Conservation (phyloP, 2,329 filamentous ascomycete genomes). For the Calonectria fujianensis region DNA sequence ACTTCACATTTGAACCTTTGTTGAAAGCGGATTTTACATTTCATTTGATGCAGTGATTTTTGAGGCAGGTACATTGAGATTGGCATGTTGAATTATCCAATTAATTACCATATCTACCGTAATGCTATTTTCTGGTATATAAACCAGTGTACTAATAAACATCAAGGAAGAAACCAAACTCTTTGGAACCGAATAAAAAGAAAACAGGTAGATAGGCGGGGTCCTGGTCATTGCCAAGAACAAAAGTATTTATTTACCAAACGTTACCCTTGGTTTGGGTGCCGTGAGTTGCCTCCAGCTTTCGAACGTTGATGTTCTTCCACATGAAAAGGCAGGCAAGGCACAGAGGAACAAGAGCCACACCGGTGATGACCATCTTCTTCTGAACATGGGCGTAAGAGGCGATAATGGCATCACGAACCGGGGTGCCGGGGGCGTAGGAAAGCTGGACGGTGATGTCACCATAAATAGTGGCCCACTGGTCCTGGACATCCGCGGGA, state of each 20-base stretch:
- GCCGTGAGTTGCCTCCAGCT: constrained; percentile 68
- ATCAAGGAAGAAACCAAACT: not conserved
- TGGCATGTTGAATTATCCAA: constrained; percentile 26
- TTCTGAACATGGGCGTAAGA: constrained; percentile 74
- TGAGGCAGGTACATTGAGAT: not conserved
- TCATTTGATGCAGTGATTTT: not conserved
- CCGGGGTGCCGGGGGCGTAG: constrained; percentile 67
- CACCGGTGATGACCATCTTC: constrained; percentile 65
- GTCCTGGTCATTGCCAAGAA: not conserved
- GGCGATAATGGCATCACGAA: constrained; percentile 72
- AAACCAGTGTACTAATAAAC: not conserved
- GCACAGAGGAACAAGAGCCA: constrained; percentile 57
- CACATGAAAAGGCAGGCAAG: constrained; percentile 66
- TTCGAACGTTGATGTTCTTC: constrained; percentile 68
- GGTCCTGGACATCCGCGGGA: constrained; percentile 61
- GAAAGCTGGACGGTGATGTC: constrained; percentile 71
- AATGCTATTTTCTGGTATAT: constrained; percentile 6
- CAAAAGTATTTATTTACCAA: constrained; percentile 46
- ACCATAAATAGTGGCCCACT: constrained; percentile 71
- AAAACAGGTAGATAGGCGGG: not conserved
- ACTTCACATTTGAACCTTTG: no score
- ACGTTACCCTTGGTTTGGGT: constrained; percentile 71
- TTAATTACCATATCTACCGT: constrained; percentile 1
- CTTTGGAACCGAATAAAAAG: not conserved
- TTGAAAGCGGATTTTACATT: no score